Conservation (phyloP, 176 grass and related monocot species). For the Carex myosuroides region DNA sequence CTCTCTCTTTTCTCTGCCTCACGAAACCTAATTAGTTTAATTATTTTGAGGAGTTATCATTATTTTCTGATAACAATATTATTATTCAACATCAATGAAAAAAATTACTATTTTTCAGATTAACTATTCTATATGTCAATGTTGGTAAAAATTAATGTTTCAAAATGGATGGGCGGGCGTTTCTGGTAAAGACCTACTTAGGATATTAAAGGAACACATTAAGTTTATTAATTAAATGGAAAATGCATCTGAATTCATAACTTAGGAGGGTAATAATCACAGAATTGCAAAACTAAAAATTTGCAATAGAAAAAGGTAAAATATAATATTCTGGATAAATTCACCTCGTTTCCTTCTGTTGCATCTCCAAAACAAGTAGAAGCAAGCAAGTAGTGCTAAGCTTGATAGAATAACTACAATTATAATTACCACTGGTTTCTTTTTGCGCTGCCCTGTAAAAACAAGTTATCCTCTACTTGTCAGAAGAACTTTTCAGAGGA, state of each 20-base stretch:
- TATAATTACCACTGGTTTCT: conserved; percentile 3
- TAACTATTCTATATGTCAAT: not conserved
- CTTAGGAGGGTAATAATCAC: not conserved
- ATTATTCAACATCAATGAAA: not conserved
- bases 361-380: conserved; percentile 12
- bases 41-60: not conserved
- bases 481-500: not conserved
- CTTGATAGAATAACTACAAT: conserved; percentile 10
- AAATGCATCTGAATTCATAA: not conserved
- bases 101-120: not conserved
- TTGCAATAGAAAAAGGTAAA: not conserved
- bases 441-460: not conserved
- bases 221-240: not conserved
- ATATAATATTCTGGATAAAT: not conserved
- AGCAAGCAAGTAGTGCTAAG: conserved; percentile 10
- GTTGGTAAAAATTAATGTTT: not conserved
- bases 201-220: not conserved
- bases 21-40: not conserved
- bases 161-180: not conserved
- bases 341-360: conserved; percentile 1
- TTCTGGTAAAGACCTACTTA: not conserved
- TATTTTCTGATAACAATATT: not conserved
- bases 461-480: not conserved
- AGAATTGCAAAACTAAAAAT: not conserved
- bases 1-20: not conserved